Evolutionary conservation across 345 rosid genomes (phyloP), one percentile per base, ranked within the genome.

Genomic region (Chamaenerion angustifolium): DNA sequence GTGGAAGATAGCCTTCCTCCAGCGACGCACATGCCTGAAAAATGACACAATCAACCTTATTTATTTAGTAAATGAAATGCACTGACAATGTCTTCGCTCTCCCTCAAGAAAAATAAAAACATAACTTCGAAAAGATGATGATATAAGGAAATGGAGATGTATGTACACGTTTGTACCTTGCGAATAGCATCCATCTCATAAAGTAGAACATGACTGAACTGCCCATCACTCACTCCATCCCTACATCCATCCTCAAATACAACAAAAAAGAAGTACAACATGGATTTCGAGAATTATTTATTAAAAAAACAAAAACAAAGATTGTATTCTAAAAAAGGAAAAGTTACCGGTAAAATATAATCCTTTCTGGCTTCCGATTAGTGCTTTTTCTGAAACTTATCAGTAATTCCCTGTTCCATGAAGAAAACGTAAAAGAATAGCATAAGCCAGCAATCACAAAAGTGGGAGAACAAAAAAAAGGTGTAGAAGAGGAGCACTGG

Each of bases 211-310:
- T 83, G 81, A 46, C 25, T 68, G 37, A 86, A 86, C 21, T 83
- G 88, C 0, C 92, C 88, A 61, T 83, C 95, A 17, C 95, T 76
- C 0, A 90, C 98, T 42, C 95, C 92, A 66, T 79, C 95, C 15
- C 95, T 90, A 71, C 50, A 31, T 31, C 37, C 37, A 31, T 8
- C 37, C 37, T 7, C 37, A 31, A 15, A n/a, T n/a, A n/a, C n/a
- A n/a, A n/a, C n/a, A n/a, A n/a, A n/a, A n/a, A n/a, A n/a, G n/a
- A n/a, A n/a, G n/a, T n/a, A n/a, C n/a, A n/a, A n/a, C n/a, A n/a
- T n/a, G n/a, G n/a, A n/a, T n/a, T n/a, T n/a, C n/a, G n/a, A n/a
- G n/a, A n/a, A n/a, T n/a, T n/a, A n/a, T 16, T 17, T 1, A 12
- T 23, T 21, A 21, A 16, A 2, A 11, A 6, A 14, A n/a, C n/a